Base-by-base conservation (phyloP, 169 alveolate species). In the Babesia ovata region DNA sequence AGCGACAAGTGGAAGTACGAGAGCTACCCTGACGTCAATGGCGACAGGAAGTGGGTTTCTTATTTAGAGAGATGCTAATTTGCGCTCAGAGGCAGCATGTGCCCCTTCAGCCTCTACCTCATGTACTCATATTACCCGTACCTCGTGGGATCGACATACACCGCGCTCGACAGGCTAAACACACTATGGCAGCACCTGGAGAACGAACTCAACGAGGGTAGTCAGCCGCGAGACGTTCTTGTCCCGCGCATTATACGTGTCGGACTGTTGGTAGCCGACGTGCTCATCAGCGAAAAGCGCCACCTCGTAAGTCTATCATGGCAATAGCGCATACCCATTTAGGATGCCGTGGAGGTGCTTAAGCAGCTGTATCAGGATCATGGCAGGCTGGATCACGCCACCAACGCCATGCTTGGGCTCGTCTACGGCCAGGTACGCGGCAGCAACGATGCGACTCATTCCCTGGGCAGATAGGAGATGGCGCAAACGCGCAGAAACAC, bases 41-140 rank as follows among this genome's bases (percentile, higher is more conserved):
- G 59, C 46, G 69, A 74, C 39, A 74, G 36, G 19, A 62, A 21
- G 67, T 52, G 62, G 3, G 63, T 70, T 22, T 29, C 22, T 17
- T 0, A 4, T 0, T 8, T 39, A 16, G 42, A 60, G n/a, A 17
- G 14, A 19, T 42, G 28, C 10, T 26, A 14, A 53, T 4, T 0
- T 8, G 4, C 8, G 50, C 39, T 28, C 63, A 78, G 86, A 22
- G 81, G 74, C 33, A 59, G 75, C 61, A 70, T 53, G 70, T 66
- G 81, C 79, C 79, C 81, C 12, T 78, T 78, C 63, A 70, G 86
- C 53, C 70, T 72, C 9, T 59, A 45, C 54, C 58, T 70, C 26
- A 56, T 78, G 53, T 70, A 78, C 66, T 76, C 81, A 12, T 78
- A 67, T 42, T 69, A 69, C 74, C 86, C 86, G 12, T 67, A 78